Evolutionary conservation across 2,329 filamentous ascomycete genomes (phyloP).

Genomic region (Xylaria sp.): DNA sequence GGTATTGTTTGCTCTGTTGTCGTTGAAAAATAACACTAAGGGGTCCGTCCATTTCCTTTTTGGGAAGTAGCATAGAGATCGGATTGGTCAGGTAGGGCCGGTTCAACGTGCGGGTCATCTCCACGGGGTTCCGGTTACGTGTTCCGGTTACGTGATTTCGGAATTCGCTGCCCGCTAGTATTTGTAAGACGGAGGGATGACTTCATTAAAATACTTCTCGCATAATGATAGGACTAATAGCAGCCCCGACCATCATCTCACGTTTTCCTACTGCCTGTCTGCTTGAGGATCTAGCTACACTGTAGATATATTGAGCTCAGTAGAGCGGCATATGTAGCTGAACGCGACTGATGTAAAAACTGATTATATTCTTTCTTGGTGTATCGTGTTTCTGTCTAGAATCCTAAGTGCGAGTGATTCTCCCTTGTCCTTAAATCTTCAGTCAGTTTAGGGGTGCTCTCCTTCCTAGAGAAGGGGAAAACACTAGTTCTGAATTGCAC

Average conservation of each 20-base stretch:
- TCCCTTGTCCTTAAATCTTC: neutral
- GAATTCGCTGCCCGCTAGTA: neutral
- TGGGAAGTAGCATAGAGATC: neutral
- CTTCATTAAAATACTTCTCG: neutral
- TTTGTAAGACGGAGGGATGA: neutral
- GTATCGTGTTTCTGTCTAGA: neutral
- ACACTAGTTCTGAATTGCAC: neutral
- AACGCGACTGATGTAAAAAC: neutral
- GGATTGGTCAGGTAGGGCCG: conserved; percentile 20
- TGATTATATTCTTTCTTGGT: neutral
- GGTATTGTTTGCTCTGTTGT: neutral
- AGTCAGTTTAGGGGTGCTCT: neutral
- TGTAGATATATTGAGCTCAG: neutral
- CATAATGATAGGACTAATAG: neutral
- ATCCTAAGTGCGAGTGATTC: neutral
- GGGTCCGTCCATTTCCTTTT: neutral
- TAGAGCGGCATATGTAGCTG: neutral
- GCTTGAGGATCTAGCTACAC: neutral
- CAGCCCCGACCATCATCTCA: neutral
- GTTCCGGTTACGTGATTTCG: conserved; percentile 9
- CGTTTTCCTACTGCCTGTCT: neutral
- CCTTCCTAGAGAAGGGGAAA: neutral
- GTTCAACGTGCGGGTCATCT: neutral
- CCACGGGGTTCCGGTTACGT: too few species aligned
- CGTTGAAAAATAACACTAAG: neutral